Conservation (phyloP, 345 rosid genomes). For the Aegle marmelos region DNA sequence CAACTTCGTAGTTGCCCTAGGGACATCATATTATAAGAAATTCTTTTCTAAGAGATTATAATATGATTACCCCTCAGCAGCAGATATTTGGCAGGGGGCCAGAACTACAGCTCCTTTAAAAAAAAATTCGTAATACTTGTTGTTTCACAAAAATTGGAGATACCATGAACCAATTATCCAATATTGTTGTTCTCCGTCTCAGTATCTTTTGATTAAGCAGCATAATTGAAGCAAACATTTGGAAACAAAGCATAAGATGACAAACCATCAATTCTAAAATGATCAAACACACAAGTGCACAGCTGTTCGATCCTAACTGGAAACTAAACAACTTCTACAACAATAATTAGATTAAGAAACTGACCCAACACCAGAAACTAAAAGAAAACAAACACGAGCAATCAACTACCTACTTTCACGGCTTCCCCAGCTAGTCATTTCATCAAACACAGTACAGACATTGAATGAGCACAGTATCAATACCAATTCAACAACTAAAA, state of each 20-base stretch:
- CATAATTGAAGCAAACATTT: neutral
- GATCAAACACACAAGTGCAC: neutral
- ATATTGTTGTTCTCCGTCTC: neutral
- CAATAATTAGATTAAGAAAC: neutral
- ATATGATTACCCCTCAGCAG: neutral
- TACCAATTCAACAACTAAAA: too few relatives aligned
- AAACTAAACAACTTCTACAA: neutral
- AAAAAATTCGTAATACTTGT: too few relatives aligned
- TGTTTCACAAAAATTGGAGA: neutral
- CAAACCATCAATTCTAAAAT: neutral
- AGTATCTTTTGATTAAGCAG: neutral
- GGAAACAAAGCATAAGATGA: neutral
- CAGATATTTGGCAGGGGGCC: neutral
- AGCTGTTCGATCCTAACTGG: neutral
- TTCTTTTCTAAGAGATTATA: neutral
- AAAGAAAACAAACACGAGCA: neutral
- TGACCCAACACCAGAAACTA: neutral
- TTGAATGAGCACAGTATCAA: slow-evolving; percentile 4
- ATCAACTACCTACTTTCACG: neutral
- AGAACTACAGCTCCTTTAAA: neutral
- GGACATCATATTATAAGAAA: neutral
- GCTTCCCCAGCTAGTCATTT: slow-evolving; percentile 22
- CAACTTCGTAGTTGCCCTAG: too few relatives aligned
- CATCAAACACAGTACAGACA: slow-evolving; percentile 36
- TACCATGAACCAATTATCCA: neutral